Evolutionary conservation across 805 yeast genomes (phyloP), one percentile per base, ranked within the genome.

Genomic region (Ogataea trehalophila): DNA sequence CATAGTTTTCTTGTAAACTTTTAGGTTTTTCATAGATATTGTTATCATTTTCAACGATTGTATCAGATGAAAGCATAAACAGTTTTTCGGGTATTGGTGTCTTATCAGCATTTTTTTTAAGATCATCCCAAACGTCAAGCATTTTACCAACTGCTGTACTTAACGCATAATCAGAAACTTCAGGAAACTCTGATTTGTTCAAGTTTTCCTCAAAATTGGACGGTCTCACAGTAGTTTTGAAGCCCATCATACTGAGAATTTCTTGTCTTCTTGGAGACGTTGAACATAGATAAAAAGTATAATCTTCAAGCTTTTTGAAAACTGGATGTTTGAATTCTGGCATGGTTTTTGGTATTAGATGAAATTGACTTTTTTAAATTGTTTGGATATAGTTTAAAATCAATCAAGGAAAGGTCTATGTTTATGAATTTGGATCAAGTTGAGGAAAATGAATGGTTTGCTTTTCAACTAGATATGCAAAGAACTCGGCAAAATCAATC

Each of bases 121-220:
- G 53, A 18, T 71, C 70, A 1, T 70, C 61, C 57, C 83, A 69
- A 0, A 89, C 88, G n/a, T 79, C 79, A 13, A 74, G 47, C 0
- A 85, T 83, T 61, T 92, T 92, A 20, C 75, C 78, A 17, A 64
- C 62, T 1, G 96, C 85, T 0, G 98, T 92, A 41, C 75, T 73
- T 18, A 63, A 54, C 1, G 87, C 96, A 67, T 92, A 92, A 62
- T 76, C 78, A 41, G 41, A 39, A 11, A 65, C 65, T 1, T 83
- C 79, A 0, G 78, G 62, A 47, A 63, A 61, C 2, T 65, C 59
- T 1, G 61, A 50, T 58, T 90, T 89, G 48, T 77, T 71, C 37
- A 94, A 69, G 62, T 91, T 73, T 62, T 92, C 99, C 44, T 80
- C 85, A 59, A 89, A 92, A 9, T 77, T 69, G 0, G 97, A 86